Base-by-base conservation (phyloP, 2,329 filamentous ascomycete genomes). In the Fusarium heterosporum region DNA sequence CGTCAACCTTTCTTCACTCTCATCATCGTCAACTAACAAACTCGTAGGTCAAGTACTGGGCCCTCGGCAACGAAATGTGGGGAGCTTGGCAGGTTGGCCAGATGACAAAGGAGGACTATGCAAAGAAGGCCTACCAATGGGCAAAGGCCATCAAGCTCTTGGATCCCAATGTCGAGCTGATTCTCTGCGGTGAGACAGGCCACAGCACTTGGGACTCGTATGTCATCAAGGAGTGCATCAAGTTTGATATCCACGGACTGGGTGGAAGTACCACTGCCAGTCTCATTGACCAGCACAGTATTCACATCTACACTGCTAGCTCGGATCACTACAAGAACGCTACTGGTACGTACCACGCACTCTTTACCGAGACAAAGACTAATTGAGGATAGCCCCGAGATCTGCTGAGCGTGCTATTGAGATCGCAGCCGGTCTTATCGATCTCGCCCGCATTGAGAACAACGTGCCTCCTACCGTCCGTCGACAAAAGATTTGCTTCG, bases 261-360 rank as follows among this genome's bases (percentile, higher is more conserved):
- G 77, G 76, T 2, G 74, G 75, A 26, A 76, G 73, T 60, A 72
- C 68, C 4, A 74, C 71, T 11, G 73, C 76, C 4, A 75, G 72
- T 59, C 80, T 90, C 63, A 89, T 92, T 73, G 90, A 92, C 76
- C 92, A 93, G 90, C 91, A 93, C 81, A 90, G 87, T 73, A 93
- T 93, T 73, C 91, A 93, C 75, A 82, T 93, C 66, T 93, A 93
- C 82, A 93, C 90, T 4, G 87, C 88, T 17, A 84, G 85, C 8
- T 77, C 82, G 17, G 71, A 78, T 56, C 82, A 84, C 72, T 70
- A 83, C 39, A 75, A 78, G 73, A 85, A 79, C 79, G 87, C 83
- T 1, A 85, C 85, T 3, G 75, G 70, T 73, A 57, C 16, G 57
- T 40, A 6, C 22, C 5, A 4, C 2, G 12, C n/a, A 2, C 3